phyloP scores from a whole-genome alignment of 345 rosid species.

The Bruguiera gymnorhiza region DNA sequence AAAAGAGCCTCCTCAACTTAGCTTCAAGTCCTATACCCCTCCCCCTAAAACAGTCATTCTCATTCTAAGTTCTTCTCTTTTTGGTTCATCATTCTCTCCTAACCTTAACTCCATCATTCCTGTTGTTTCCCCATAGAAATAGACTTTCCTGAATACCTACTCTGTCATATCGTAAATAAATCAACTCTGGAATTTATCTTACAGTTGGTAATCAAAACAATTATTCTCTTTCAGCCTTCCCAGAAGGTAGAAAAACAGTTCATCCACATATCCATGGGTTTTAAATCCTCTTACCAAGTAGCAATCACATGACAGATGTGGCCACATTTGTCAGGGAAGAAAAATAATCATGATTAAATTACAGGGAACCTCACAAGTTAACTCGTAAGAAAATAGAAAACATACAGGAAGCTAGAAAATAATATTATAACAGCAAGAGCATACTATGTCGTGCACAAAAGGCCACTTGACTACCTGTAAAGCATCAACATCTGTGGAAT shows the following conservation, averaged over 20 bases:
- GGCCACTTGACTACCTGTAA: constrained; percentile 58
- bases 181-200: too few relatives aligned
- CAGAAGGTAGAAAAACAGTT: too few relatives aligned
- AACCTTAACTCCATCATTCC: neutral
- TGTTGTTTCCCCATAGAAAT: constrained; percentile 1
- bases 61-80: too few relatives aligned
- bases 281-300: neutral
- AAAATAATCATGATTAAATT: neutral
- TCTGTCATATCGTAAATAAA: too few relatives aligned
- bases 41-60: too few relatives aligned
- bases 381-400: neutral
- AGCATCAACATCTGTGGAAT: constrained; percentile 69
- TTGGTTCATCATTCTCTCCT: too few relatives aligned
- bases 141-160: too few relatives aligned
- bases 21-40: neutral
- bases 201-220: too few relatives aligned
- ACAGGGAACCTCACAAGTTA: neutral
- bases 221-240: too few relatives aligned
- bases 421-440: neutral
- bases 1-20: neutral
- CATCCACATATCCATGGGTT: too few relatives aligned
- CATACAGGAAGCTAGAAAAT: constrained; percentile 6
- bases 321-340: neutral
- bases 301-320: neutral
- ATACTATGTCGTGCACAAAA: constrained; percentile 10